Percentiles rank a stretch among this genome's conserved stretches.
Conservation (phyloP, 2,329 filamentous ascomycete genomes). For the Neofusicoccum parvum region DNA sequence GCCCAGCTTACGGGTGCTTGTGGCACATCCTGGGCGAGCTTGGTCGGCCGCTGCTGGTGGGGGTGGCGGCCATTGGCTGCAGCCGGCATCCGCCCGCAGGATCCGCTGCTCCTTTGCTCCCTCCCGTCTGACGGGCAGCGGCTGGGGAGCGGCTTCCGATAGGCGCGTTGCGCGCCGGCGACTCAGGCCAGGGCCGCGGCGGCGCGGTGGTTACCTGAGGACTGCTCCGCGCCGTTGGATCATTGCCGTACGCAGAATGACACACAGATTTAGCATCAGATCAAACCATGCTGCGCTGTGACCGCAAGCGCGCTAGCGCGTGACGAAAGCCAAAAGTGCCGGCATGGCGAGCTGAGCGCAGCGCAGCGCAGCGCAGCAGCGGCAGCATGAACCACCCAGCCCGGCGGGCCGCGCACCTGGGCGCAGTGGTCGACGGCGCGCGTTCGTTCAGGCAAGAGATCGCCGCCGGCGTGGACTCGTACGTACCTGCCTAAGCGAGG, state of each 20-base stretch:
- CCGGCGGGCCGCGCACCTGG: not conserved
- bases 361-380: no score
- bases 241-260: slow-evolving; percentile 2
- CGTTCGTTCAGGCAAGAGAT: not conserved
- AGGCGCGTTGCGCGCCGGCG: not conserved
- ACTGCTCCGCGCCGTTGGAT: not conserved
- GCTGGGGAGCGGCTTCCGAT: not conserved
- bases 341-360: not conserved
- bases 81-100: slow-evolving; percentile 5
- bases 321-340: slow-evolving; percentile 8
- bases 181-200: not conserved
- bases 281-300: not conserved
- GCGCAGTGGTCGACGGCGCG: no score
- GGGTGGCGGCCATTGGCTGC: slow-evolving; percentile 1
- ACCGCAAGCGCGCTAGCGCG: slow-evolving; percentile 5
- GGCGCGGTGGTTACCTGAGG: not conserved
- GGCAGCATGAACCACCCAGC: not conserved
- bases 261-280: not conserved
- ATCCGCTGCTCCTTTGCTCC: not conserved
- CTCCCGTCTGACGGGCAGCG: not conserved
- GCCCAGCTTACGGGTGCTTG: not conserved
- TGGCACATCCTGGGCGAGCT: not conserved
- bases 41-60: not conserved
- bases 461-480: not conserved
- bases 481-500: slow-evolving; percentile 8